phyloP scores from a whole-genome alignment of 371 early-diverging fungal genomes.

The Circinella umbellata region DNA sequence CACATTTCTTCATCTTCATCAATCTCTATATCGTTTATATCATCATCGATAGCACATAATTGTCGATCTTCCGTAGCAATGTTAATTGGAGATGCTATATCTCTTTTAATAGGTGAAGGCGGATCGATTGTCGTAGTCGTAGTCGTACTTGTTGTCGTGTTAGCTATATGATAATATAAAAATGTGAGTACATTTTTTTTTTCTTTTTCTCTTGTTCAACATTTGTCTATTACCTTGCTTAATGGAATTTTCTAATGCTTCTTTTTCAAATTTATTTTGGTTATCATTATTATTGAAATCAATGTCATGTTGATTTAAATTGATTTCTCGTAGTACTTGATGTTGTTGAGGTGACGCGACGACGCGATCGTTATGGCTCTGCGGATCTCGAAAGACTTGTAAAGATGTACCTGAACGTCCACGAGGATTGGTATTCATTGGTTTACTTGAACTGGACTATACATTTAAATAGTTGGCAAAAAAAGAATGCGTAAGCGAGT shows the following conservation, averaged over 20 bases:
- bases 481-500: background rate
- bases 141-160: too few relatives aligned
- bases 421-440: background rate
- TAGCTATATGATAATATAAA: too few relatives aligned
- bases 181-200: too few relatives aligned
- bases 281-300: background rate
- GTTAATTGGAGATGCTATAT: too few relatives aligned
- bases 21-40: background rate
- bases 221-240: background rate
- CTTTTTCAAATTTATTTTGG: background rate
- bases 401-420: constrained; percentile 3
- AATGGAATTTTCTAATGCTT: background rate
- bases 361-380: background rate
- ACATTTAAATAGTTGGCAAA: background rate
- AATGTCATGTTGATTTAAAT: constrained; percentile 4
- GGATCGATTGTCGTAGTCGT: too few relatives aligned
- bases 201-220: too few relatives aligned
- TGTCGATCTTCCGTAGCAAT: background rate
- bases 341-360: background rate
- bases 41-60: background rate
- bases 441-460: background rate
- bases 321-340: background rate
- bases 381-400: constrained; percentile 17
- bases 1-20: constrained; percentile 21
- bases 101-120: too few relatives aligned